These are phyloP conservation scores for Clitopilus passeckerianus DNA, from an alignment of 768 basidiomycete species.

Conservation along the genomic window DNA sequence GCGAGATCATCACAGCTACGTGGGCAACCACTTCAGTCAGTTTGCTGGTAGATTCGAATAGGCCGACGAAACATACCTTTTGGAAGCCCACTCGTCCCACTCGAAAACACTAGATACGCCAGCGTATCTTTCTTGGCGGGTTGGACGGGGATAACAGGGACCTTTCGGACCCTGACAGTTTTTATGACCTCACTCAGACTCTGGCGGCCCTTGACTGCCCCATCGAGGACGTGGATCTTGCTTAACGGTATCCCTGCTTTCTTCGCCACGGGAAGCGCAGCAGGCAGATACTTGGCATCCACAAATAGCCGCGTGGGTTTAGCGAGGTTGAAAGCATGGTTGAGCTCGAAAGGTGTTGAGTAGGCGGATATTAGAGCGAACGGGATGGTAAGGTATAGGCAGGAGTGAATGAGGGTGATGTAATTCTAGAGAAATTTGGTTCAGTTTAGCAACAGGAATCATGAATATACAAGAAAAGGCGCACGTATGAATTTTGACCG, in stretches of 20 bases:
- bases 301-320: conserved; percentile 30
- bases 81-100: conserved; percentile 72
- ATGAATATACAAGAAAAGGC: background rate
- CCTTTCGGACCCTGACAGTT: conserved; percentile 25
- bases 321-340: conserved; percentile 25
- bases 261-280: conserved; percentile 24
- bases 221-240: conserved; percentile 48
- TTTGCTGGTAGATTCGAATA: background rate
- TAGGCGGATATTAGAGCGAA: conserved; percentile 31
- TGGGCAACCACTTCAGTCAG: background rate
- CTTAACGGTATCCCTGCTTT: conserved; percentile 29
- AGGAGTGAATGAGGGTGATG: conserved; percentile 26
- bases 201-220: conserved; percentile 30
- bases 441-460: too few relatives aligned
- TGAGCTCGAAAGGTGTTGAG: conserved; percentile 32
- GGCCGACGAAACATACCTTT: conserved; percentile 39
- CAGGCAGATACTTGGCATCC: conserved; percentile 24
- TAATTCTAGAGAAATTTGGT: conserved; percentile 22
- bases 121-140: conserved; percentile 47
- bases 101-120: conserved; percentile 72
- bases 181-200: conserved; percentile 42
- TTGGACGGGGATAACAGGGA: conserved; percentile 36
- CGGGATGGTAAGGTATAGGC: conserved; percentile 23
- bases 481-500: conserved; percentile 44
- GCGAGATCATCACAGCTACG: conserved; percentile 69